A percentile compares a stretch with the other conserved stretches of the same genome.
Evolutionary conservation across 805 yeast genomes (phyloP).

Genomic region (Candida ipomoeae): DNA sequence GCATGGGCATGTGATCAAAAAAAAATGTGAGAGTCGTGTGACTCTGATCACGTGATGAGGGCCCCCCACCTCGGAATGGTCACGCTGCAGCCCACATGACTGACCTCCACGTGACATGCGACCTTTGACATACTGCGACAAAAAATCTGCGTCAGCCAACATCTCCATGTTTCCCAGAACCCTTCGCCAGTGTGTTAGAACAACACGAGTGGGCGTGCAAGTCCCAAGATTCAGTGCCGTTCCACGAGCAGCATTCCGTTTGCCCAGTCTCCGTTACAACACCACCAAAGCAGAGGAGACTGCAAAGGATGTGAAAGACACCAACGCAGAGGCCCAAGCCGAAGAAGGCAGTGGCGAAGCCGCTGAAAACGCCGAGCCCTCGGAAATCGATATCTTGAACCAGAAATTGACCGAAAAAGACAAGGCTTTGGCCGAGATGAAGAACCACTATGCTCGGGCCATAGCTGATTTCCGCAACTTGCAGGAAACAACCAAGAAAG

Average conservation of each 20-base stretch:
- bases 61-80: no score
- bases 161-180: conserved; percentile 1
- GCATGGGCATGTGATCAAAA: no score
- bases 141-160: conserved; percentile 1
- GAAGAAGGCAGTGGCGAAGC: conserved; percentile 12
- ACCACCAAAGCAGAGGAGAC: conserved; percentile 6
- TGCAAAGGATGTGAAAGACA: conserved; percentile 4
- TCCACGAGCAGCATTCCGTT: not conserved
- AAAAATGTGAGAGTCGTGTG: no score
- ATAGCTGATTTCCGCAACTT: conserved; percentile 90
- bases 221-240: not conserved
- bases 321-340: not conserved
- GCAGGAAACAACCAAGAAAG: conserved; percentile 86
- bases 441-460: conserved; percentile 77
- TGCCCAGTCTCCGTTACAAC: conserved; percentile 6
- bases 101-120: not conserved
- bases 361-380: conserved; percentile 19
- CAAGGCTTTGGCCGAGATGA: conserved; percentile 74
- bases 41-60: not conserved
- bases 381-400: conserved; percentile 33
- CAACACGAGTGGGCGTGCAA: conserved; percentile 1
- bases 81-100: not conserved
- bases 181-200: conserved; percentile 2
- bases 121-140: not conserved
- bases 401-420: conserved; percentile 56